These are phyloP conservation scores for Colletotrichum sidae DNA, from an alignment of 2,329 filamentous ascomycete species.

Conservation along the genomic window DNA sequence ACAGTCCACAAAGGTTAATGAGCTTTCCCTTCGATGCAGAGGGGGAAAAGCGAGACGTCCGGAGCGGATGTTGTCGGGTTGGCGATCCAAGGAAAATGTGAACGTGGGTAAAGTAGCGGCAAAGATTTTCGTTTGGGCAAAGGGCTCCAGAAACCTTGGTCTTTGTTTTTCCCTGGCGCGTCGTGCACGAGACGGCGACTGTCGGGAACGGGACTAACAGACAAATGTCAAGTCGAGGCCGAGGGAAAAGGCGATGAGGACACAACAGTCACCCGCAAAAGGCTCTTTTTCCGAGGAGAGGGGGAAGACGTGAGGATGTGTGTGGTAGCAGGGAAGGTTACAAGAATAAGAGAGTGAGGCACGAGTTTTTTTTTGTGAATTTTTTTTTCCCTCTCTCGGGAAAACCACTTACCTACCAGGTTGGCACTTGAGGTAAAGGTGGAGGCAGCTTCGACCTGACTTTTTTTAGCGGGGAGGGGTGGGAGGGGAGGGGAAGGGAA, in stretches of 20 bases:
- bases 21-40: no score
- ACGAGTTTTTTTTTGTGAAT: constrained; percentile 39
- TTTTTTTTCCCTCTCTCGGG: constrained; percentile 33
- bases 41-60: constrained; percentile 22
- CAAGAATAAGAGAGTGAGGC: constrained; percentile 37
- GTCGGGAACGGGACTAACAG: constrained; percentile 8
- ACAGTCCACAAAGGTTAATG: constrained; percentile 19
- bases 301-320: constrained; percentile 23
- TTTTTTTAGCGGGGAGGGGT: constrained; percentile 33
- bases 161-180: constrained; percentile 12
- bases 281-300: constrained; percentile 29
- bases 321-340: constrained; percentile 30
- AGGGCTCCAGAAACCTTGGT: constrained; percentile 19
- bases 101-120: constrained; percentile 36
- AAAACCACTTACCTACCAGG: constrained; percentile 36
- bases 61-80: constrained; percentile 28
- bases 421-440: constrained; percentile 35
- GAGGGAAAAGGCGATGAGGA: constrained; percentile 18
- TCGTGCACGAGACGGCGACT: constrained; percentile 23
- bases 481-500: constrained; percentile 2
- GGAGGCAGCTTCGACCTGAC: constrained; percentile 35
- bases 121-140: constrained; percentile 35
- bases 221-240: constrained; percentile 17
- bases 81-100: constrained; percentile 36
- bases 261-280: constrained; percentile 21